Evolutionary conservation across 1,284 basidiomycete species (phyloP).

Genomic region (Rhodotorula sp.): DNA sequence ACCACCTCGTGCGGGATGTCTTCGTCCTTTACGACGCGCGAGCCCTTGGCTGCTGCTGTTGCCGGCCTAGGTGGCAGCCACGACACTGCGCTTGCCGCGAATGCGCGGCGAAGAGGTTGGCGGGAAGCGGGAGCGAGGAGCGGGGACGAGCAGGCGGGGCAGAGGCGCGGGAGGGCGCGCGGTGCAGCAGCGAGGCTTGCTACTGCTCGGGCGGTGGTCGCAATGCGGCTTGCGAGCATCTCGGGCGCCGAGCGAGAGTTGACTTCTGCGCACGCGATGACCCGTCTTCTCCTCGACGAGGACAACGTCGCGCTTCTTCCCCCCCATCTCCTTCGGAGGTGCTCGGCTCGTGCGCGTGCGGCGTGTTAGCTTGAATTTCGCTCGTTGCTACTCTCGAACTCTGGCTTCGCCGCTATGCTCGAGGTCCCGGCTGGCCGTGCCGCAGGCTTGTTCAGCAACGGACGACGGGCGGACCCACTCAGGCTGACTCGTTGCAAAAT

Average conservation of each 20-base stretch:
- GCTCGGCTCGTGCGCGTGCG: too few species aligned
- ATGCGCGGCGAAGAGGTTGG: not conserved
- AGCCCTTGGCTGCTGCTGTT: not conserved
- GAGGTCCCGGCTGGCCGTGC: too few species aligned
- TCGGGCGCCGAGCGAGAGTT: not conserved
- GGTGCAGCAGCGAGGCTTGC: not conserved
- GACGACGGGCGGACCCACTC: too few species aligned
- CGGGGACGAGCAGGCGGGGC: not conserved
- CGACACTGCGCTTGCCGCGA: not conserved
- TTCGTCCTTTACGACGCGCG: constrained; percentile 24
- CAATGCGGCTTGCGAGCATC: not conserved
- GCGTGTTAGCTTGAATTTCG: too few species aligned
- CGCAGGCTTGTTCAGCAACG: too few species aligned
- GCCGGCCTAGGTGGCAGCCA: not conserved
- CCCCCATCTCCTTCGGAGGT: too few species aligned
- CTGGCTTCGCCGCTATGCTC: too few species aligned
- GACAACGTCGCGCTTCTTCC: too few species aligned
- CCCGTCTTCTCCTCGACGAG: too few species aligned
- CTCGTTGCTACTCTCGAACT: too few species aligned
- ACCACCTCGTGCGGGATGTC: constrained; percentile 30
- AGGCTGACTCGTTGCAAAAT: too few species aligned
- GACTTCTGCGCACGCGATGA: too few species aligned
- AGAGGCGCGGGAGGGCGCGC: not conserved
- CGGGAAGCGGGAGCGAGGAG: not conserved
- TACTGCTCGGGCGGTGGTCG: not conserved